Evolutionary conservation across 768 basidiomycete genomes (phyloP).

Genomic region (Dictyophora rubrovolvata): DNA sequence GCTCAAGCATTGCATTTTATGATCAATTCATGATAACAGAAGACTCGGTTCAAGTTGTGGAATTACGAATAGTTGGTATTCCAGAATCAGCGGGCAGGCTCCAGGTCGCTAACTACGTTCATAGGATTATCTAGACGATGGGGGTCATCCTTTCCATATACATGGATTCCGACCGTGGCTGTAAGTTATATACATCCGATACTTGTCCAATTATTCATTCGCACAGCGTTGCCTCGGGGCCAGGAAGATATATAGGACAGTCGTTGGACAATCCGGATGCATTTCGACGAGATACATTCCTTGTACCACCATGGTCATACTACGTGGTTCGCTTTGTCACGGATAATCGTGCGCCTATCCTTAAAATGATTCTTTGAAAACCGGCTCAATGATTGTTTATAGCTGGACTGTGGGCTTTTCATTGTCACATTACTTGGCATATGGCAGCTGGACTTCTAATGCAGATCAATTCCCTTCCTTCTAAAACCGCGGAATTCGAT

Average conservation of each 20-base stretch:
- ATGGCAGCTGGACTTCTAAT: slow-evolving; percentile 32
- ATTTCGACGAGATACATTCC: slow-evolving; percentile 27
- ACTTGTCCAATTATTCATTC: slow-evolving; percentile 10
- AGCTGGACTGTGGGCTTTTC: slow-evolving; percentile 35
- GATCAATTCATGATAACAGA: slow-evolving; percentile 13
- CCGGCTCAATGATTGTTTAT: background rate
- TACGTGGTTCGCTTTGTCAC: slow-evolving; percentile 29
- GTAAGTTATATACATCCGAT: background rate
- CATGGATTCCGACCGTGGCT: background rate
- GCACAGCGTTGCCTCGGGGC: slow-evolving; percentile 26
- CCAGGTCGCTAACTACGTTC: background rate
- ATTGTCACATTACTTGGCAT: slow-evolving; percentile 30
- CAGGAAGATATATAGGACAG: slow-evolving; percentile 22
- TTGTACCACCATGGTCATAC: slow-evolving; percentile 30
- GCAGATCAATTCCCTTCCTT: slow-evolving; percentile 30
- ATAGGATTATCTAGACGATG: background rate
- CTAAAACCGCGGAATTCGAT: slow-evolving; percentile 22
- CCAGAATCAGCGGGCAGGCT: background rate
- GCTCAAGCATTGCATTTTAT: background rate
- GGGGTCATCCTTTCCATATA: background rate
- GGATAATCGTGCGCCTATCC: slow-evolving; percentile 22
- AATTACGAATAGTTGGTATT: slow-evolving; percentile 8
- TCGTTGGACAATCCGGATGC: slow-evolving; percentile 19
- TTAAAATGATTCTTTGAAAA: background rate
- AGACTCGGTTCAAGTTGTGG: slow-evolving; percentile 8